Conservation (phyloP, 768 basidiomycete genomes). For the Tylopilus sp. region DNA sequence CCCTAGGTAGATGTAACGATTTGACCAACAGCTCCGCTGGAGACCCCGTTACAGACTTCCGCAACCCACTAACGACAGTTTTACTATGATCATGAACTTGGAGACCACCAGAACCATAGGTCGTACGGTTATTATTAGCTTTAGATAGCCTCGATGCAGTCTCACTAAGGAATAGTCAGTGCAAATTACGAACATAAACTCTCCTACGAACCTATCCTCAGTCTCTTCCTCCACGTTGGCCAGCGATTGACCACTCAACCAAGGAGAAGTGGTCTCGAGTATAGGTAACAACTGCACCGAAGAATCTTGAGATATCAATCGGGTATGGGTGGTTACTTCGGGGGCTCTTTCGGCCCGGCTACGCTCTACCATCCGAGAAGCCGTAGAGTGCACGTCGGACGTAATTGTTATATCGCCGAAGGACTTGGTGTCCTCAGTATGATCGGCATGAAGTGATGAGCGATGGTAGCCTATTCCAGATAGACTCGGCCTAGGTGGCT, state of each 20-base stretch:
- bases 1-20: neutral
- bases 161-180: slow-evolving; percentile 9
- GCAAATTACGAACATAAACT: neutral
- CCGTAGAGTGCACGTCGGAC: too few relatives aligned
- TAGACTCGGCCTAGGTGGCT: neutral
- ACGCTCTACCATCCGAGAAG: neutral
- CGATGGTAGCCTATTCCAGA: neutral
- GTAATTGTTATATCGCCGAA: slow-evolving; percentile 2
- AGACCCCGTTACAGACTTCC: neutral
- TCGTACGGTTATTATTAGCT: neutral
- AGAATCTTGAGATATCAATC: neutral
- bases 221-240: neutral
- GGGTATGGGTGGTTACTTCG: neutral
- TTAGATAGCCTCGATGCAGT: neutral
- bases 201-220: slow-evolving; percentile 9
- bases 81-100: neutral
- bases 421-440: neutral
- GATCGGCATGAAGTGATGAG: neutral
- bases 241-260: neutral
- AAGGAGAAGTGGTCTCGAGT: neutral
- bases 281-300: neutral
- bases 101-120: neutral
- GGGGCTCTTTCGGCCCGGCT: neutral
- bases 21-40: neutral
- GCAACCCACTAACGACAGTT: neutral